phyloP scores from a whole-genome alignment of 1,284 basidiomycete species.

The Cystobasidiaceae sp. region DNA sequence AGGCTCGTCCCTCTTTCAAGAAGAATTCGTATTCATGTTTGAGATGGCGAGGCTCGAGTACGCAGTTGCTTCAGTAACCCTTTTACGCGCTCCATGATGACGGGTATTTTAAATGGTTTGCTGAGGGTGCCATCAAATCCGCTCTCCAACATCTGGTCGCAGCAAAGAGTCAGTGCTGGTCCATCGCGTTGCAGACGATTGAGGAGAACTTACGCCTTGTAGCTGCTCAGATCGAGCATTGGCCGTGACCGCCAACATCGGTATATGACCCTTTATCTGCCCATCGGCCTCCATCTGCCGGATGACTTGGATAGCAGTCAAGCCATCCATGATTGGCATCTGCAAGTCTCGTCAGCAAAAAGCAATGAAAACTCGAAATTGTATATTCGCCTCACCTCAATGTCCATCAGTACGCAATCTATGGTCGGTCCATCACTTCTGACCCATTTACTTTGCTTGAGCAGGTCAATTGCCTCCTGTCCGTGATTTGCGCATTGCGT shows the following conservation, averaged over 20 bases:
- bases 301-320: conserved; percentile 22
- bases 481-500: conserved; percentile 38
- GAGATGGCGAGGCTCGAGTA: no score
- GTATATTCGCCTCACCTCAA: background rate
- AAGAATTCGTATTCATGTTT: no score
- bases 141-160: conserved; percentile 26
- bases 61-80: background rate
- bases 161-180: no score
- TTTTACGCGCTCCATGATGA: conserved; percentile 25
- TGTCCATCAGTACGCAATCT: conserved; percentile 27
- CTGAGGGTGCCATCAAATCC: conserved; percentile 28
- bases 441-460: conserved; percentile 27
- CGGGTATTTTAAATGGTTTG: conserved; percentile 29
- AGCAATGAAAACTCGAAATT: background rate
- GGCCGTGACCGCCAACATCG: conserved; percentile 30
- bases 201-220: background rate
- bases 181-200: no score
- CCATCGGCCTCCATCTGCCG: conserved; percentile 14
- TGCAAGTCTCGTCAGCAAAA: background rate
- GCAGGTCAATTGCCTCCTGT: conserved; percentile 36
- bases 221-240: conserved; percentile 29
- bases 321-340: conserved; percentile 31
- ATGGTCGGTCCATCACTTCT: conserved; percentile 12
- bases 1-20: no score
- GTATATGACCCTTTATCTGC: conserved; percentile 12